Percentiles rank a stretch among this genome's conserved stretches.
Conservation (phyloP, 2,329 filamentous ascomycete genomes). For the Pseudogymnoascus sp. region DNA sequence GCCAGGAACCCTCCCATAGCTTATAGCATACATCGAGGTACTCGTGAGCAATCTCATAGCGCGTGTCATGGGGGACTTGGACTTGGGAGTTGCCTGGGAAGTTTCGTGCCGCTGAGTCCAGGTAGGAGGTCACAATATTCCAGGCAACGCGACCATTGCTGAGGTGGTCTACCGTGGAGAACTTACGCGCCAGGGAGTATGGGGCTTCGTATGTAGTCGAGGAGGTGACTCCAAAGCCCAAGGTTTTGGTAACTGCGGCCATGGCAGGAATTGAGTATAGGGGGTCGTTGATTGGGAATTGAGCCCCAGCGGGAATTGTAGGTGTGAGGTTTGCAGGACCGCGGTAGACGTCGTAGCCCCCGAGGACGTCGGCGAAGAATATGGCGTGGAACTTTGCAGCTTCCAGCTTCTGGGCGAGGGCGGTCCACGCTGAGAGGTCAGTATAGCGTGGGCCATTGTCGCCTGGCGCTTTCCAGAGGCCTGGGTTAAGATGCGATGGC, state of each 20-base stretch:
- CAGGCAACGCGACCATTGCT: constrained; percentile 47
- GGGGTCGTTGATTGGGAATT: constrained; percentile 65
- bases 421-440: constrained; percentile 52
- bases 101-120: constrained; percentile 59
- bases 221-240: constrained; percentile 61
- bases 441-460: constrained; percentile 59
- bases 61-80: constrained; percentile 45
- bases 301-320: constrained; percentile 54
- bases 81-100: constrained; percentile 50
- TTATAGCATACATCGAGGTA: constrained; percentile 60
- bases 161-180: constrained; percentile 60
- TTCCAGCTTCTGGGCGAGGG: constrained; percentile 53
- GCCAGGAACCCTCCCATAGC: constrained; percentile 60
- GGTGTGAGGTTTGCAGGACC: constrained; percentile 52
- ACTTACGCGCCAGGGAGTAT: constrained; percentile 55
- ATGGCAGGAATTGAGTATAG: constrained; percentile 57
- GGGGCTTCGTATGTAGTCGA: constrained; percentile 63
- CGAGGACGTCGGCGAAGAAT: constrained; percentile 61
- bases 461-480: constrained; percentile 56
- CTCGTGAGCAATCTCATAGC: constrained; percentile 59
- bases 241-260: constrained; percentile 58
- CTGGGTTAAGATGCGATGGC: constrained; percentile 46
- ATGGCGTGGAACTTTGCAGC: constrained; percentile 58
- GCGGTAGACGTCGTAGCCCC: constrained; percentile 63
- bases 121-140: constrained; percentile 59